These are phyloP conservation scores for Ilyonectria mors-panacis DNA, from an alignment of 2,329 filamentous ascomycete species.

Conservation along the genomic window DNA sequence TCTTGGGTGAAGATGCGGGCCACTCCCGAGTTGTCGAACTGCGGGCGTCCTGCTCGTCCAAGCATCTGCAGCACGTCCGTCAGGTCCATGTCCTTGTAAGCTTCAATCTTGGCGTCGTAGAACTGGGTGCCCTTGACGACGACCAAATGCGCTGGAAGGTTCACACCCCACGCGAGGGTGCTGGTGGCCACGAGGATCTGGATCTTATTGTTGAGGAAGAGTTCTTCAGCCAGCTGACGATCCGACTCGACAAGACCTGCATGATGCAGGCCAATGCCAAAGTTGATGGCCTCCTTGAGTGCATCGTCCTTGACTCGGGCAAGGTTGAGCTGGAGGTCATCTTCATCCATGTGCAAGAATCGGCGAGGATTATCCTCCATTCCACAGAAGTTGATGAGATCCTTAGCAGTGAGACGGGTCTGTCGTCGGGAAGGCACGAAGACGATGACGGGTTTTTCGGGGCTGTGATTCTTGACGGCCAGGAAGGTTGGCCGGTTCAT, in stretches of 20 bases:
- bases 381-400: slow-evolving; percentile 96
- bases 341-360: slow-evolving; percentile 94
- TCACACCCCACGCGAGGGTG: slow-evolving; percentile 98
- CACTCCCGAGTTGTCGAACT: slow-evolving; percentile 96
- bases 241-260: slow-evolving; percentile 97
- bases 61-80: slow-evolving; percentile 99
- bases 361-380: slow-evolving; percentile 98
- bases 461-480: slow-evolving; percentile 96
- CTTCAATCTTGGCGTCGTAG: slow-evolving; percentile 97
- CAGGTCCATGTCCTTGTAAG: slow-evolving; percentile 98
- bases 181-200: slow-evolving; percentile 96
- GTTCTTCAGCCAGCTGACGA: slow-evolving; percentile 89
- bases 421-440: slow-evolving; percentile 97
- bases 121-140: slow-evolving; percentile 99
- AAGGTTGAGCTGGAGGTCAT: slow-evolving; percentile 92
- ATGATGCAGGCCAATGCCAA: slow-evolving; percentile 97
- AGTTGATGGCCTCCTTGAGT: slow-evolving; percentile 92
- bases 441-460: slow-evolving; percentile 96
- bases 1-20: slow-evolving; percentile 98
- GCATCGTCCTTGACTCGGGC: slow-evolving; percentile 93
- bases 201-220: slow-evolving; percentile 98
- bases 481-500: slow-evolving; percentile 99
- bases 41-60: slow-evolving; percentile 92
- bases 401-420: slow-evolving; percentile 94
- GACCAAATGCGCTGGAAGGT: slow-evolving; percentile 95